phyloP scores from a whole-genome alignment of 2,329 filamentous ascomycete genomes.

The Cladosporium sp. region DNA sequence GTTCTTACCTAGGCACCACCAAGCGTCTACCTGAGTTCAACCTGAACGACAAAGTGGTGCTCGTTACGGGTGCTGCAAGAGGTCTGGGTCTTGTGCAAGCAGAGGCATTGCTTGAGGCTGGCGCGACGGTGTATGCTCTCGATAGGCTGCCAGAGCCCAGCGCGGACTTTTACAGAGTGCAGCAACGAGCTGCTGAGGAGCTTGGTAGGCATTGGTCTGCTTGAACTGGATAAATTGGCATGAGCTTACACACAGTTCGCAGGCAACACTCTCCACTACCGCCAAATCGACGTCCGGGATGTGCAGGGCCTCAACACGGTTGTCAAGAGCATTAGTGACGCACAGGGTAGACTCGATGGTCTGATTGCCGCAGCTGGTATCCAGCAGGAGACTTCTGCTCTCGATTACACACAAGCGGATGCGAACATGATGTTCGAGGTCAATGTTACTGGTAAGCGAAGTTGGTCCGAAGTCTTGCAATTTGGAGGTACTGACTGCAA shows the following conservation, averaged over 20 bases:
- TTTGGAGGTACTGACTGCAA: not conserved
- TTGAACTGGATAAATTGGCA: not conserved
- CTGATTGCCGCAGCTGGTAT: slow-evolving; percentile 74
- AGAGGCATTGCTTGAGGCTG: slow-evolving; percentile 73
- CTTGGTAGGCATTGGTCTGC: slow-evolving; percentile 47
- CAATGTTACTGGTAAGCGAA: slow-evolving; percentile 39
- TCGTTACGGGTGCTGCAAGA: slow-evolving; percentile 71
- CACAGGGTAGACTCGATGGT: slow-evolving; percentile 75
- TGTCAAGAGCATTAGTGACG: slow-evolving; percentile 67
- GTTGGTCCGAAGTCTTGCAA: not conserved
- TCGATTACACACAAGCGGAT: slow-evolving; percentile 71
- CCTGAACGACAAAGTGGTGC: slow-evolving; percentile 68
- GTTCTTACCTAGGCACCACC: slow-evolving; percentile 40
- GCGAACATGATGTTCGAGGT: slow-evolving; percentile 64
- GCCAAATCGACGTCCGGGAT: slow-evolving; percentile 78
- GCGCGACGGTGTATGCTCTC: slow-evolving; percentile 70
- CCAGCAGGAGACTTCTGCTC: slow-evolving; percentile 79
- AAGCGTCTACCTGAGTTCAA: slow-evolving; percentile 70
- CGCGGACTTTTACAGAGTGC: slow-evolving; percentile 65
- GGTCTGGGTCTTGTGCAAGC: slow-evolving; percentile 74
- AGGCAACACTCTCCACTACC: slow-evolving; percentile 68
- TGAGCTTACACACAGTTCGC: not conserved
- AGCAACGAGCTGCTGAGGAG: slow-evolving; percentile 63
- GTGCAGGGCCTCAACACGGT: slow-evolving; percentile 66
- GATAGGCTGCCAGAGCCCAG: slow-evolving; percentile 63